Base-by-base conservation (phyloP, 208 protist genomes). In the Angomonas ambiguus region DNA sequence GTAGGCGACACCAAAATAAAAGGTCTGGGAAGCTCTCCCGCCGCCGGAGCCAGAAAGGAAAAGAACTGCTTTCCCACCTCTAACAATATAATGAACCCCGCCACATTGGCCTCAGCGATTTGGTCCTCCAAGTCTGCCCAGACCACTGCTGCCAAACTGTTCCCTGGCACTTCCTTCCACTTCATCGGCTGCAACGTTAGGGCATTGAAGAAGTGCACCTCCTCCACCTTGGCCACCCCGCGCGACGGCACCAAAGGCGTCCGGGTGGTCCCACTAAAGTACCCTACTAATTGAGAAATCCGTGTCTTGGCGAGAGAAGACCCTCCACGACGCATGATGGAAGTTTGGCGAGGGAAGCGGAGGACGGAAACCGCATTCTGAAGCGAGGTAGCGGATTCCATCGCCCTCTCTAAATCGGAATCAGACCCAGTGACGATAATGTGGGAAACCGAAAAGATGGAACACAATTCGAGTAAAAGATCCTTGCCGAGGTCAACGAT, bases 371-470 rank as follows among this genome's bases (percentile, higher is more conserved):
- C 67, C 8, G 56, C 77, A 25, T 73, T 72, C 0, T 77, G 81
- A 16, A 89, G 62, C 10, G 69, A 71, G 18, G 80, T 35, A 22
- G 56, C 66, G 32, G 78, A 88, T 33, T 62, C 27, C 28, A 92
- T 33, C 20, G 77, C 77, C 8, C 68, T 69, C 51, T 85, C 82
- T 28, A 95, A 69, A 2, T 86, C 76, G n/a, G 49, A 6, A 42
- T 93, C 77, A 0, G 78, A 77, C 0, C 85, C 86, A 11, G 79
- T 80, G 18, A 95, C 62, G 49, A 95, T 72, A 25, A 95, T 70
- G 75, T 95, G 84, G 1, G 86, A 92, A 25, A 89, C 80, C 24
- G 74, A 51, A 61, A 95, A 95, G 48, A 95, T 80, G 34, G 80
- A 77, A 22, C 89, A 51, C 4, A 93, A 48, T 58, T 95, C 82